Conservation (phyloP, 345 rosid species). For the Linum tenue region DNA sequence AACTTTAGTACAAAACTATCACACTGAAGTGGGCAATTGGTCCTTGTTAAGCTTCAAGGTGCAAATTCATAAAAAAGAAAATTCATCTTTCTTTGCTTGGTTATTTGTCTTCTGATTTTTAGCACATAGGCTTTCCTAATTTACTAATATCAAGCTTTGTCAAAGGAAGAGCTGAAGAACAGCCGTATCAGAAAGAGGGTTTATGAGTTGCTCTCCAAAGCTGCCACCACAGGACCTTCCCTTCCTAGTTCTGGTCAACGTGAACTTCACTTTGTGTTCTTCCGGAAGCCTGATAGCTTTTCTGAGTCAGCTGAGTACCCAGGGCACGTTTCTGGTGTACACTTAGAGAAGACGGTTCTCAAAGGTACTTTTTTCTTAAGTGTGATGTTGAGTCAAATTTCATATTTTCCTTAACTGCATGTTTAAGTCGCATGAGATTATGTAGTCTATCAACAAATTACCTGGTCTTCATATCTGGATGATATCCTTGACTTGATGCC, state of each 20-base stretch:
- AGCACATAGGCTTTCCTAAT: not conserved
- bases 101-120: not conserved
- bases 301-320: conserved; percentile 44
- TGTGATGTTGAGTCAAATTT: not conserved
- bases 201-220: conserved; percentile 65
- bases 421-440: conserved; percentile 1
- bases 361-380: conserved; percentile 30
- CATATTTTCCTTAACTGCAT: not conserved
- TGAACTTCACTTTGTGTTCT: conserved; percentile 84
- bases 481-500: not conserved
- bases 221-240: conserved; percentile 33
- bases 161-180: conserved; percentile 70
- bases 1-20: not conserved
- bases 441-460: not conserved
- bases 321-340: conserved; percentile 62
- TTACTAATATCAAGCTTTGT: conserved; percentile 11
- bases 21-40: not conserved
- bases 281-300: conserved; percentile 62
- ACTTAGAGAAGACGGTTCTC: conserved; percentile 72
- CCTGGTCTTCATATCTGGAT: too few relatives aligned
- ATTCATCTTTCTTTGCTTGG: not conserved
- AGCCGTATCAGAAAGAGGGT: conserved; percentile 59
- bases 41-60: not conserved
- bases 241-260: conserved; percentile 41
- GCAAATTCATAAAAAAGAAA: not conserved